phyloP scores from a whole-genome alignment of 2,329 filamentous ascomycete species.

The Zarea fungicola region DNA sequence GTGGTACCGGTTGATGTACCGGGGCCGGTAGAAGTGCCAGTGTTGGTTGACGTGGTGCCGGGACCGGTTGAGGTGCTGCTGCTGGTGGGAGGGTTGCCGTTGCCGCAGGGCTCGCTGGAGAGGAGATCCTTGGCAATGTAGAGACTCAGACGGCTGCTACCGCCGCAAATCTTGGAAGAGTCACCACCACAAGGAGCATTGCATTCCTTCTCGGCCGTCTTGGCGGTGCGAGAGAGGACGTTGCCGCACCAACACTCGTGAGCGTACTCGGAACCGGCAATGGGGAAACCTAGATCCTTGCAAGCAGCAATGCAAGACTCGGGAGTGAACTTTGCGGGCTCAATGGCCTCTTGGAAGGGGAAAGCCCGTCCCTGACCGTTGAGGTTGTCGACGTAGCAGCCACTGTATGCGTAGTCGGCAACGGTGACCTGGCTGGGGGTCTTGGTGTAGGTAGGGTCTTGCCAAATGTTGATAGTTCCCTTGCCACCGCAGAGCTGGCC shows the following conservation, averaged over 20 bases:
- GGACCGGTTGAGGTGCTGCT: slow-evolving; percentile 14
- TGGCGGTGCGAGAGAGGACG: slow-evolving; percentile 43
- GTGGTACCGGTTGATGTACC: background rate
- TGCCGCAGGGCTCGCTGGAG: slow-evolving; percentile 46
- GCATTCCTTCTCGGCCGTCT: slow-evolving; percentile 37
- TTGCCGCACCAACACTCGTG: slow-evolving; percentile 47
- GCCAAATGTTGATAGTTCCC: slow-evolving; percentile 41
- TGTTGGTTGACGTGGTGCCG: slow-evolving; percentile 6
- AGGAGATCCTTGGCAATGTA: slow-evolving; percentile 45
- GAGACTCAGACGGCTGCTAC: slow-evolving; percentile 35
- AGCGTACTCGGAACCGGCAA: slow-evolving; percentile 44
- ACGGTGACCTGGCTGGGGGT: slow-evolving; percentile 40
- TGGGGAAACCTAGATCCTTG: slow-evolving; percentile 38
- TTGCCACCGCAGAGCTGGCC: slow-evolving; percentile 43
- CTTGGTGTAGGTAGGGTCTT: slow-evolving; percentile 43
- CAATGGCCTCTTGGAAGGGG: slow-evolving; percentile 36
- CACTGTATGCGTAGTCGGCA: slow-evolving; percentile 52
- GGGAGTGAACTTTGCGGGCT: slow-evolving; percentile 34
- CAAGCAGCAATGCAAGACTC: slow-evolving; percentile 39
- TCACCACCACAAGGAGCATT: slow-evolving; percentile 49
- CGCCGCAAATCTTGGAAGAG: slow-evolving; percentile 37
- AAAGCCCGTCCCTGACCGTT: slow-evolving; percentile 36
- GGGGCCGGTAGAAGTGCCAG: background rate
- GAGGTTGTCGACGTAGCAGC: slow-evolving; percentile 52
- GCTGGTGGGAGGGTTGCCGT: slow-evolving; percentile 21